Evolutionary conservation across 306 rosid species (phyloP).

Genomic region (Heteromeles arbutifolia): DNA sequence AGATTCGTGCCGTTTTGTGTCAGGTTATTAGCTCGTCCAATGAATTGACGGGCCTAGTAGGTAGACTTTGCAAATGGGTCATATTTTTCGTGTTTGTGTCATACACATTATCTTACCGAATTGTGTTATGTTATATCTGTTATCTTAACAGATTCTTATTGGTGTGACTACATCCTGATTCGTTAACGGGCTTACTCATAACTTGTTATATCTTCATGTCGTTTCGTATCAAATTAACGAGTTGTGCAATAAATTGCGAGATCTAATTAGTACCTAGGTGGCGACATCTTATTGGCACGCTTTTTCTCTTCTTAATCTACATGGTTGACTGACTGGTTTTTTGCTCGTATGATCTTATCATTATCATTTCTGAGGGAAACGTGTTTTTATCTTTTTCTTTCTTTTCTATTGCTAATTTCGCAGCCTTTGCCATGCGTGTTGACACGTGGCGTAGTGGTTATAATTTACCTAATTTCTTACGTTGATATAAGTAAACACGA

Average conservation of each 20-base stretch:
- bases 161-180: no score
- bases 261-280: background rate
- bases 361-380: background rate
- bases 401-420: background rate
- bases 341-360: background rate
- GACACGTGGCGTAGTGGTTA: constrained; percentile 13
- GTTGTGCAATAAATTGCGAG: no score
- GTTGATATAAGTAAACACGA: background rate
- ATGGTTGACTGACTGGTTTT: constrained; percentile 4
- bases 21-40: no score
- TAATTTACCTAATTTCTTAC: background rate
- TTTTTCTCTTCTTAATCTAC: background rate
- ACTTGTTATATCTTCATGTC: no score
- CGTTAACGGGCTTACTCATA: no score
- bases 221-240: fast-evolving
- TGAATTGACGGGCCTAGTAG: no score
- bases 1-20: no score
- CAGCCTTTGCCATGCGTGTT: background rate
- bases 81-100: no score
- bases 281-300: background rate
- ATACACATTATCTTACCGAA: no score
- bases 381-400: background rate
- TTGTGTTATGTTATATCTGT: no score
- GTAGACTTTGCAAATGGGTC: no score
- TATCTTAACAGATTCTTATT: no score